Conservation (phyloP, 2,329 filamentous ascomycete species). For the Phialocephala sp. region DNA sequence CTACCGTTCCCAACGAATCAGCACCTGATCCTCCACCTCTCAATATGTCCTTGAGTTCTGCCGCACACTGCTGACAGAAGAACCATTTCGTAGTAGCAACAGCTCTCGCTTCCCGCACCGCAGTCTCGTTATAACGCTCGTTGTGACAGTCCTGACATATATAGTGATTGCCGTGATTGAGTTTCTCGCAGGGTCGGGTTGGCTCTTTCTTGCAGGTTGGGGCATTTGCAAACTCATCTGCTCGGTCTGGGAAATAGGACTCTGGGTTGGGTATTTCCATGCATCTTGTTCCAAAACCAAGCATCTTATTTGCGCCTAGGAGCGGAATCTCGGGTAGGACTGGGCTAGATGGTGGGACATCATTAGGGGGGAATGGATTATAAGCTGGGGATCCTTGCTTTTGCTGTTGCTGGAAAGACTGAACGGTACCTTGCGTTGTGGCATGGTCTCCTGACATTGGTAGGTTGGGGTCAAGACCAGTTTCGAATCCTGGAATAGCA, state of each 20-base stretch:
- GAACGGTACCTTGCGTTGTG: not conserved
- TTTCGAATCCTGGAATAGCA: not conserved
- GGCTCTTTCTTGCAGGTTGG: not conserved
- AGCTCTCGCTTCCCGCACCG: not conserved
- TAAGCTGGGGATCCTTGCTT: not conserved
- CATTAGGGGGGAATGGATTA: not conserved
- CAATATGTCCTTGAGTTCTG: not conserved
- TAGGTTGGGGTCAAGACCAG: not conserved
- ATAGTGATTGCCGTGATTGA: not conserved
- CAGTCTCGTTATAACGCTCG: not conserved
- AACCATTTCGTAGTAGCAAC: not conserved
- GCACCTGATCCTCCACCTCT: not conserved
- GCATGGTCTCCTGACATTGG: not conserved
- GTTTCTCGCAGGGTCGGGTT: not conserved
- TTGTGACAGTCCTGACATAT: not conserved
- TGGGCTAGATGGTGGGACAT: not conserved
- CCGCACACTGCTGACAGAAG: not conserved
- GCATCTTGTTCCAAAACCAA: not conserved
- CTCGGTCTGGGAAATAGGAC: not conserved
- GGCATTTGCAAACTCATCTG: not conserved
- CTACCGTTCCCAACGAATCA: not conserved
- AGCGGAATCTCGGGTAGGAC: not conserved
- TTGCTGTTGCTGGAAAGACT: not conserved
- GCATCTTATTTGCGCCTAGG: not conserved
- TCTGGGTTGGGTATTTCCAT: not conserved